These are phyloP conservation scores for Stagonosporopsis cucurbitacearum DNA, from an alignment of 2,329 filamentous ascomycete species.

Conservation along the genomic window DNA sequence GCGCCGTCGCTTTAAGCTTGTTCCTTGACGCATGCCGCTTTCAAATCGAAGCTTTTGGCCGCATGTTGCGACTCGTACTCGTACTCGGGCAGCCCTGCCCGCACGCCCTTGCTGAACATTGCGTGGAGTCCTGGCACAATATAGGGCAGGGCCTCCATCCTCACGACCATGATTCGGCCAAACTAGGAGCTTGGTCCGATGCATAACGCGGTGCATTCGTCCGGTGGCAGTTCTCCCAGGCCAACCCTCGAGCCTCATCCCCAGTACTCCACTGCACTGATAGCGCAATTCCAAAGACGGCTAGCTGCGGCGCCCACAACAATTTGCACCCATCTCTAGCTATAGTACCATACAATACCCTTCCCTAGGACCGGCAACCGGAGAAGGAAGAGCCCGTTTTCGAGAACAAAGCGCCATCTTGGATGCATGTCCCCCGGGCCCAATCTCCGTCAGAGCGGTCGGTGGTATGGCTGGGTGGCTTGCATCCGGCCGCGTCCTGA, in stretches of 20 bases:
- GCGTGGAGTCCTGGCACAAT: constrained; percentile 33
- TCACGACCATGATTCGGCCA: constrained; percentile 29
- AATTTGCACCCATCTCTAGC: constrained; percentile 31
- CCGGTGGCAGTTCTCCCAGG: constrained; percentile 29
- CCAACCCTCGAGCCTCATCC: constrained; percentile 40
- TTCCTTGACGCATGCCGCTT: constrained; percentile 20
- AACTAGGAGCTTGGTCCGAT: constrained; percentile 42
- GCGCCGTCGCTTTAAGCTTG: constrained; percentile 20
- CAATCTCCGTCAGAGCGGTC: constrained; percentile 10
- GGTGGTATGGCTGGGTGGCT: constrained; percentile 11
- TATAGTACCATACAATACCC: too few species aligned
- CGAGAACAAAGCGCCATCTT: constrained; percentile 34
- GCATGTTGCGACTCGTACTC: constrained; percentile 5
- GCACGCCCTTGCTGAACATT: constrained; percentile 29
- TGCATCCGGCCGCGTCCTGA: constrained; percentile 12
- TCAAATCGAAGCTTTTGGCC: constrained; percentile 11
- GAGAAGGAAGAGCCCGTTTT: constrained; percentile 30
- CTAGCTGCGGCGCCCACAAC: constrained; percentile 31
- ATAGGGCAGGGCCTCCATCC: constrained; percentile 38
- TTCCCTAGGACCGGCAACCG: constrained; percentile 26
- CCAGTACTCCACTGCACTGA: constrained; percentile 30
- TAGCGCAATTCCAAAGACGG: constrained; percentile 25
- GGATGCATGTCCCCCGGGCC: constrained; percentile 12
- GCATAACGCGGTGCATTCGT: constrained; percentile 37
- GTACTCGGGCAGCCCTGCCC: constrained; percentile 2